Percentiles rank a stretch among this genome's conserved stretches.
These are phyloP conservation scores for Ceratobasidium sp. DNA, from an alignment of 1,284 basidiomycete genomes.

Conservation along the genomic window DNA sequence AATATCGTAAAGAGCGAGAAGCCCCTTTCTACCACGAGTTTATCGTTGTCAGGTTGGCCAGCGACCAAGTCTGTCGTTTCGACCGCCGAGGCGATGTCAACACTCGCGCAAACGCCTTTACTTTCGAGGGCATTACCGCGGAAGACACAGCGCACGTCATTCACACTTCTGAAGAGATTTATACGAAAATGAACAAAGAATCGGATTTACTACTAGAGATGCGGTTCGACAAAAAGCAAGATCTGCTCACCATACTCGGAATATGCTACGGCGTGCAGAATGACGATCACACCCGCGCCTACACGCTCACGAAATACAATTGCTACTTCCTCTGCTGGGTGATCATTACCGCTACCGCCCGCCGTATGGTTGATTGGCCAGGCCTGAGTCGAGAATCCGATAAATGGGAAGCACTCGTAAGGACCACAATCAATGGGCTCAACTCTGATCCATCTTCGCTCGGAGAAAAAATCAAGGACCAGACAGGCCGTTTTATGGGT, in stretches of 20 bases:
- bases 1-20: constrained; percentile 35
- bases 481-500: neutral
- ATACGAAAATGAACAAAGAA: neutral
- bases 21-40: constrained; percentile 26
- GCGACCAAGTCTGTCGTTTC: constrained; percentile 20
- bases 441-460: neutral
- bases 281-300: neutral
- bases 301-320: constrained; percentile 24
- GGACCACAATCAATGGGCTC: neutral
- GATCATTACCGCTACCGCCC: neutral
- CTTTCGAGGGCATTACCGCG: constrained; percentile 1
- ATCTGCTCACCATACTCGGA: constrained; percentile 1
- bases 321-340: constrained; percentile 36
- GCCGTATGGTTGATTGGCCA: constrained; percentile 9
- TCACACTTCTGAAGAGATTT: neutral
- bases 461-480: neutral
- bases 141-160: constrained; percentile 35
- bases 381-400: neutral
- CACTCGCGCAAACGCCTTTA: constrained; percentile 7
- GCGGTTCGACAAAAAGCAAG: neutral
- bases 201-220: constrained; percentile 20
- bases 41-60: constrained; percentile 11
- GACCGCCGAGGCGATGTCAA: constrained; percentile 25
- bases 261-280: constrained; percentile 30
- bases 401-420: constrained; percentile 19